Evolutionary conservation across 2,329 filamentous ascomycete species (phyloP).

Genomic region (Helotiales sp.): DNA sequence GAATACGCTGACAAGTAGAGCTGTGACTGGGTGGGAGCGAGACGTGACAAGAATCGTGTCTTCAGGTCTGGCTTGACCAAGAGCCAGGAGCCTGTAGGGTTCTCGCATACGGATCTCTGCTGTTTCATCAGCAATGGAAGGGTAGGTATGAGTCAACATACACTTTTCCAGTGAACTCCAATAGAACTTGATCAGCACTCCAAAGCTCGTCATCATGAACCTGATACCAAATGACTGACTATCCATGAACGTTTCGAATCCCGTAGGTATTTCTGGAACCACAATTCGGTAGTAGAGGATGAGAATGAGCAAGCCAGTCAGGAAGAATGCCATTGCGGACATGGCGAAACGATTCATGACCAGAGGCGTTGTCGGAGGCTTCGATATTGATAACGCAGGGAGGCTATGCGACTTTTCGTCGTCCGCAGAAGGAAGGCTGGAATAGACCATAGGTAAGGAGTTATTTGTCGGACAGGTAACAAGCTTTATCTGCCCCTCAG

Average conservation of each 20-base stretch:
- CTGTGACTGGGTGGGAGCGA: neutral
- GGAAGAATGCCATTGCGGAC: neutral
- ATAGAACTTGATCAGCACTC: constrained; percentile 3
- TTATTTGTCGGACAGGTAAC: too few relatives aligned
- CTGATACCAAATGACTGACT: constrained; percentile 6
- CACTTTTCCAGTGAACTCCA: neutral
- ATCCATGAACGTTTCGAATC: neutral
- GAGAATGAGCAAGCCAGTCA: neutral
- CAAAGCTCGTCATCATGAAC: constrained; percentile 6
- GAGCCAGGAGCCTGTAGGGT: neutral
- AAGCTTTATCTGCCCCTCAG: neutral
- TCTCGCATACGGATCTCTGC: constrained; percentile 4
- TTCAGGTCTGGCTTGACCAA: neutral
- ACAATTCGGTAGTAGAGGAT: neutral
- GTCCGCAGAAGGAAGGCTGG: neutral
- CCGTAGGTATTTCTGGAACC: neutral
- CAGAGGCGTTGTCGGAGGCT: neutral
- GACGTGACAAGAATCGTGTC: neutral
- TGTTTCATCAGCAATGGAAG: neutral
- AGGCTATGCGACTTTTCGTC: too few relatives aligned
- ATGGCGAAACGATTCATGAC: neutral
- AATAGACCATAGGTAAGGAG: neutral
- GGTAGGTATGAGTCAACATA: neutral
- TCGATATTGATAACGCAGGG: neutral
- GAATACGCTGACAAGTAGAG: neutral